Evolutionary conservation across 164 flowering plant species (phyloP).

Genomic region (Vitis amurensis): DNA sequence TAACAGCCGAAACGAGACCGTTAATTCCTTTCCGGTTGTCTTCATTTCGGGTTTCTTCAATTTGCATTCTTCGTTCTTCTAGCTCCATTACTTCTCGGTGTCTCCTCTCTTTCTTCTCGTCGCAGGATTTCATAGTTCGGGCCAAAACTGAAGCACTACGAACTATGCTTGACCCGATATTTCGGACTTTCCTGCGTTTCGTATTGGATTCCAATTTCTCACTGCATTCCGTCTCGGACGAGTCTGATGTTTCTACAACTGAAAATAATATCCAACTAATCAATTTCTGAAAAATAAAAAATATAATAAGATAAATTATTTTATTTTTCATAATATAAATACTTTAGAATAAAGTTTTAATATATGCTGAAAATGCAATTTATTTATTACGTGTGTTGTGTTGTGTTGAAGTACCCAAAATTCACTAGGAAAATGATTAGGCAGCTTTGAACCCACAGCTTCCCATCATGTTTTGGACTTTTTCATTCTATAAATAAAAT

Average conservation of each 20-base stretch:
- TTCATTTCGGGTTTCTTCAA: constrained; percentile 36
- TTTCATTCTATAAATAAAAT: too few relatives aligned
- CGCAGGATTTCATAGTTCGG: constrained; percentile 24
- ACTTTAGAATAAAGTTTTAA: too few relatives aligned
- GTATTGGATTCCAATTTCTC: constrained; percentile 16
- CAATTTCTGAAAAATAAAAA: too few relatives aligned
- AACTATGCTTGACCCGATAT: constrained; percentile 31
- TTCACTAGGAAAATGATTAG: neutral
- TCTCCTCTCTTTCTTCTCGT: constrained; percentile 41
- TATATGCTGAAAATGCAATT: too few relatives aligned
- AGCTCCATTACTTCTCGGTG: constrained; percentile 29
- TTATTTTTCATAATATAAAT: too few relatives aligned
- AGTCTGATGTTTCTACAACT: constrained; percentile 19
- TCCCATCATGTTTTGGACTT: too few relatives aligned
- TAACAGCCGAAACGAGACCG: constrained; percentile 32
- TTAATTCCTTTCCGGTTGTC: constrained; percentile 28
- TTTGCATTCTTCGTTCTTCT: constrained; percentile 31
- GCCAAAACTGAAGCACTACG: constrained; percentile 36
- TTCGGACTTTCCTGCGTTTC: constrained; percentile 23
- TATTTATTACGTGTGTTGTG: too few relatives aligned
- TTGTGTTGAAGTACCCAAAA: neutral
- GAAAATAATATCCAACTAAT: too few relatives aligned
- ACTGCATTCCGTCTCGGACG: constrained; percentile 28
- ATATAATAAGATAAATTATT: too few relatives aligned
- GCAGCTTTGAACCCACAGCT: neutral